Base-by-base conservation (phyloP, 257 asterid genomes). In the Forsythia viridissima region DNA sequence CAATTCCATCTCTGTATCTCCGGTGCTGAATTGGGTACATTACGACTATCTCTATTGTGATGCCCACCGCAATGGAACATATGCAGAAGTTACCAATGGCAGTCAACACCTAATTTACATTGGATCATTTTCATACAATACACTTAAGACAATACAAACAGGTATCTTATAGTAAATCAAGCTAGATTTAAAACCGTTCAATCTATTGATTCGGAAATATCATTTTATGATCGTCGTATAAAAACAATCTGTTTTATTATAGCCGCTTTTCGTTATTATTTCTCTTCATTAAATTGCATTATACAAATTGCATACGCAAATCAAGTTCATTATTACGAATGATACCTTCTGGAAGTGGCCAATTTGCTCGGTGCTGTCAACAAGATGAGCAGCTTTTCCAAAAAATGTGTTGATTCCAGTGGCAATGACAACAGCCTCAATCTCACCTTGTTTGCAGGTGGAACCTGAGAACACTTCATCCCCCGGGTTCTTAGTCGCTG, bases 11-110 rank as follows among this genome's bases (percentile, higher is more conserved):
- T 10, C 90, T 82, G 67, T 87, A 87, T 55, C 76, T 73, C 15
- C 97, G 76, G 68, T 80, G 86, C 76, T 92, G 97, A 68, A 82
- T 83, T 24, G 88, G 93, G 66, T 81, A 89, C 80, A 92, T 87
- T 73, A 90, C 94, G 71, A 91, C 81, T n/a, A 91, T 76, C 84
- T 92, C 97, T 41, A 92, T 71, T 46, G 91, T 7, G 40, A 92
- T 84, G 18, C 97, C 97, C 2, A 83, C 59, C 12, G 89, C 94
- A 67, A 92, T 92, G 0, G 96, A 88, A 78, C 96, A 92, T 15
- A 92, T 91, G 80, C 97, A 92, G 90, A 92, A 92, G 88, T 92
- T 92, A 4, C 97, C 97, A 55, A 92, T 92, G 48, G 97, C 87
- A 41, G 97, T 92, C 88, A 92, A 81, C 44, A 92, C 97, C 96